Evolutionary conservation across 805 yeast genomes (phyloP).

Genomic region (Hanseniaspora valbyensis): DNA sequence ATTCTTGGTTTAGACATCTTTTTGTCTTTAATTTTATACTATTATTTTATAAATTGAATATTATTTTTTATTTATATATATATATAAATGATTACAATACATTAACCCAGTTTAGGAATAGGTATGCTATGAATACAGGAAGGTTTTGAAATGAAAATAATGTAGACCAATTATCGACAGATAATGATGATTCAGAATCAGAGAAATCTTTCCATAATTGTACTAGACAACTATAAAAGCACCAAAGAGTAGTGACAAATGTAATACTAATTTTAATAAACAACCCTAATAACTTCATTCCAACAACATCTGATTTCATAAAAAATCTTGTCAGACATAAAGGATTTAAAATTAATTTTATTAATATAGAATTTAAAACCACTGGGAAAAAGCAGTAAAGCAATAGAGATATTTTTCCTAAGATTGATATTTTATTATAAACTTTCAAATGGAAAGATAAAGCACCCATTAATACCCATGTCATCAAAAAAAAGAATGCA

Average conservation of each 20-base stretch:
- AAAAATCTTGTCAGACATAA: slow-evolving; percentile 19
- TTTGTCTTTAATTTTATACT: too few species aligned
- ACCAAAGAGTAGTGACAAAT: slow-evolving; percentile 7
- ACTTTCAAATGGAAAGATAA: slow-evolving; percentile 27
- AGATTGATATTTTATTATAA: slow-evolving; percentile 20
- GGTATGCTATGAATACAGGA: slow-evolving; percentile 7
- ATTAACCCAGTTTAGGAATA: slow-evolving; percentile 13
- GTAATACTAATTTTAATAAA: not conserved
- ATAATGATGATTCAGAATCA: not conserved
- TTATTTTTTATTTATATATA: not conserved
- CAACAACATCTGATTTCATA: not conserved
- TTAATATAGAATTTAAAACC: slow-evolving; percentile 23
- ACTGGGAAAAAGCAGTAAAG: slow-evolving; percentile 30
- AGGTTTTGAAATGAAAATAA: slow-evolving; percentile 1
- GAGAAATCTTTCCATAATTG: not conserved
- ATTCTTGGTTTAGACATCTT: too few species aligned
- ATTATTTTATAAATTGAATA: not conserved
- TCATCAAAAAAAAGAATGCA: slow-evolving; percentile 26
- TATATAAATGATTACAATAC: not conserved
- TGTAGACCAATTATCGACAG: not conserved
- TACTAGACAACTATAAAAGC: slow-evolving; percentile 9
- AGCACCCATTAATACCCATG: slow-evolving; percentile 25
- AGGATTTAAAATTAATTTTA: slow-evolving; percentile 24
- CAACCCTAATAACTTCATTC: slow-evolving; percentile 9
- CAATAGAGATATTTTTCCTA: slow-evolving; percentile 27